Evolutionary conservation across 495 filamentous ascomycete genomes (phyloP), one percentile per base, ranked within the genome.

Genomic region (Mycothermus thermophilus): DNA sequence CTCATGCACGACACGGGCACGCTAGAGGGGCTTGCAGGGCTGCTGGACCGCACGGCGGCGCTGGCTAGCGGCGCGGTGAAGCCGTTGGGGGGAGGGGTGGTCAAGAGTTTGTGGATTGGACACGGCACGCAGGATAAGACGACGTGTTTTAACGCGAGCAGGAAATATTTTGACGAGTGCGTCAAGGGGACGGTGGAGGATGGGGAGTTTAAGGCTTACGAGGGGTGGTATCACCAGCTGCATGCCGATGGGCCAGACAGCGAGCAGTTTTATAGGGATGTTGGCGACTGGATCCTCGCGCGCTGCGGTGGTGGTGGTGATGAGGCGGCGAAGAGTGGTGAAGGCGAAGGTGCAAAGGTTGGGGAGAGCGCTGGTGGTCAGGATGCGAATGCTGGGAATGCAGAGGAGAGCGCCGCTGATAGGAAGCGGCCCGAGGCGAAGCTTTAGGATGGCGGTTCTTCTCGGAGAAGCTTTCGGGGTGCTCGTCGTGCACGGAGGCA

Each of bases 1-100:
- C 60, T 93, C 36, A 68, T 73, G 50, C 83, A 92, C 57, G 64
- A 83, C 48, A 82, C 70, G 1, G 87, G 84, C 9, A 93, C 85
- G 25, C 56, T 92, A 13, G 75, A 82, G 50, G 80, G 78, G 1
- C 47, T 92, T 19, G 63, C 75, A 2, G 75, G 72, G 0, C 72
- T 93, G 75, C 51, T 93, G 44, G 79, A 84, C 41, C 71, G 86
- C 21, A 71, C 68, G 12, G 57, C 50, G 8, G 57, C 54, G 19
- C 50, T 83, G 39, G 41, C 62, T 4, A 47, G 37, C 11, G 80
- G 64, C 3, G 19, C 13, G 29, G 41, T 34, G 23, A 60, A 55
- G 46, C 50, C 59, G 15, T 38, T 15, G 35, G 34, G 51, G 30
- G 55, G 56, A 1, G 42, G 48, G 6, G 35, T 39, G 19, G 55